These are phyloP conservation scores for Euclidium syriacum DNA, from an alignment of 345 rosid species.

Conservation along the genomic window DNA sequence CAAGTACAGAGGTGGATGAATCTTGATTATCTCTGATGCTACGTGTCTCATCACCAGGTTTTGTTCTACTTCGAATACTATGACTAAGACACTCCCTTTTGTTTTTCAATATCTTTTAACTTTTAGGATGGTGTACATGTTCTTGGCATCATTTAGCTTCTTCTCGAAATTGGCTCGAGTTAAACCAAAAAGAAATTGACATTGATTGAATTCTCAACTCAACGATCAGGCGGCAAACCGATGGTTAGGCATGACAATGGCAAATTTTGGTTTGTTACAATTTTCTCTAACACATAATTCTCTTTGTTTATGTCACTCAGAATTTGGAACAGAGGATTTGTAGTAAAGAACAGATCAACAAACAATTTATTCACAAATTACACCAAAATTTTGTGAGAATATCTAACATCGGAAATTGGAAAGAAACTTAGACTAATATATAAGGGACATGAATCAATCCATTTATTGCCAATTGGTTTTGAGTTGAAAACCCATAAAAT, in stretches of 20 bases:
- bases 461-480: no score
- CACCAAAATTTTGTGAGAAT: no score
- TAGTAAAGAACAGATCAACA: no score
- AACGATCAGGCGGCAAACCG: background rate
- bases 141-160: background rate
- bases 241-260: background rate
- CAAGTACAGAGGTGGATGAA: slow-evolving; percentile 7
- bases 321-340: background rate
- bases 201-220: no score
- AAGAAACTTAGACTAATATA: no score
- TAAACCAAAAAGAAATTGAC: background rate
- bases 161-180: background rate
- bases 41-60: slow-evolving; percentile 20
- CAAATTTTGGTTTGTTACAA: no score
- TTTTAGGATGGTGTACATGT: background rate
- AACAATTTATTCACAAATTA: no score
- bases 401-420: no score
- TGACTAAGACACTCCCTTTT: slow-evolving; percentile 20
- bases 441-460: no score
- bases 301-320: no score
- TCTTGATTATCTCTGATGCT: slow-evolving; percentile 1
- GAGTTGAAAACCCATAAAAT: no score
- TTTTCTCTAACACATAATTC: no score
- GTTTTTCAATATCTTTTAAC: background rate
- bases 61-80: background rate